Percentiles rank a stretch among this genome's conserved stretches.
These are phyloP conservation scores for Suhomyces maxii DNA, from an alignment of 1,139 yeast species.

Conservation along the genomic window DNA sequence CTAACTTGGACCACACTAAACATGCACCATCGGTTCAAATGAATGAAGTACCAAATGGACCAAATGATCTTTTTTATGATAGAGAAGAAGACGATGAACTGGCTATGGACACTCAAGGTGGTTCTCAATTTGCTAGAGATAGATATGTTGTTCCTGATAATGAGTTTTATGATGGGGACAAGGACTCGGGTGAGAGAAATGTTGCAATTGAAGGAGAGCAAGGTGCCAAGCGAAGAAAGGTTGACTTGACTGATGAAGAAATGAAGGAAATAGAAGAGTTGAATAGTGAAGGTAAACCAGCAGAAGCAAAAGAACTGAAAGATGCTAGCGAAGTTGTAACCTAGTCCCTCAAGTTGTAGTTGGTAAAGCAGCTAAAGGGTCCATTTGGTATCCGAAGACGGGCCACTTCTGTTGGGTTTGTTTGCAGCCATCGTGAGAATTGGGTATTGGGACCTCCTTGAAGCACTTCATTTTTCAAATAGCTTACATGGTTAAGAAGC, in stretches of 20 bases:
- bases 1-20: constrained; percentile 81
- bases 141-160: constrained; percentile 61
- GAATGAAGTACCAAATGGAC: constrained; percentile 85
- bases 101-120: constrained; percentile 88
- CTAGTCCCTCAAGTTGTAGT: too few species aligned
- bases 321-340: too few species aligned
- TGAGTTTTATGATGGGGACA: constrained; percentile 64
- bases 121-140: constrained; percentile 82
- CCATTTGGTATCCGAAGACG: too few species aligned
- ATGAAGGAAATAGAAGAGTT: constrained; percentile 40
- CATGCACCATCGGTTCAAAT: constrained; percentile 96
- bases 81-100: constrained; percentile 71
- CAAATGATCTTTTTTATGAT: constrained; percentile 70
- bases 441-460: too few species aligned
- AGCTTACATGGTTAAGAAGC: too few species aligned
- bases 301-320: not conserved
- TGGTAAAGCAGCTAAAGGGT: too few species aligned
- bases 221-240: not conserved
- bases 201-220: constrained; percentile 12
- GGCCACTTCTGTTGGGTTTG: too few species aligned
- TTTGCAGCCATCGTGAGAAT: too few species aligned
- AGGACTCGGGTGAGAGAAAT: constrained; percentile 43
- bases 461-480: too few species aligned
- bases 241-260: constrained; percentile 37
- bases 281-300: constrained; percentile 16